Conservation (phyloP, 2,329 filamentous ascomycete species). For the Tolypocladium tundrense region DNA sequence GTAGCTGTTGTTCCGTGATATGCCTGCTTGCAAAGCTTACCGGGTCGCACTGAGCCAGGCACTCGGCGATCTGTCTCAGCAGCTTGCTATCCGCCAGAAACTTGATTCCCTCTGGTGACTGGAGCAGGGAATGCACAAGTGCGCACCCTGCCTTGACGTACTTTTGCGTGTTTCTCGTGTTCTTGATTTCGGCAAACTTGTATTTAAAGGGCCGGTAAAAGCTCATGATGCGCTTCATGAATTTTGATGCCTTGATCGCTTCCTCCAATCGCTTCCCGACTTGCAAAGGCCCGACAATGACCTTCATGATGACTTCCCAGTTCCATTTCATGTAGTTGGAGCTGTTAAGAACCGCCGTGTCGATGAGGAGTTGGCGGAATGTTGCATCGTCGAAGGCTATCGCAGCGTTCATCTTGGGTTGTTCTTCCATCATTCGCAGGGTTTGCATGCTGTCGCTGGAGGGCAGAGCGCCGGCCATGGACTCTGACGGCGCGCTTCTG, state of each 20-base stretch:
- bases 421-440: conserved; percentile 43
- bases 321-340: conserved; percentile 95
- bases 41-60: conserved; percentile 86
- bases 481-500: conserved; percentile 52
- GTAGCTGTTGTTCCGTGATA: conserved; percentile 7
- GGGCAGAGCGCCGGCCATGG: conserved; percentile 25
- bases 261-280: conserved; percentile 90
- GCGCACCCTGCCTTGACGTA: conserved; percentile 87
- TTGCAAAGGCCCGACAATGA: conserved; percentile 86
- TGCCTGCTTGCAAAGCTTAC: conserved; percentile 33
- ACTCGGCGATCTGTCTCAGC: conserved; percentile 87
- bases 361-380: conserved; percentile 55
- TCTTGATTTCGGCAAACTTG: conserved; percentile 81
- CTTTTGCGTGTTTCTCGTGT: conserved; percentile 85
- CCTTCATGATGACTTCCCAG: conserved; percentile 83
- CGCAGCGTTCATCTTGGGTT: conserved; percentile 38
- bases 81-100: conserved; percentile 90
- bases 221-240: conserved; percentile 86
- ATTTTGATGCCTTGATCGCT: conserved; percentile 89
- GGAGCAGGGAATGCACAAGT: conserved; percentile 74
- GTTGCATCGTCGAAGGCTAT: conserved; percentile 47
- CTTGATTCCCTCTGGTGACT: conserved; percentile 72
- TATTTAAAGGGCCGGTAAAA: conserved; percentile 98
- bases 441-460: conserved; percentile 36
- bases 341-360: conserved; percentile 78